Conservation (phyloP, 345 rosid genomes). For the Isatis tinctoria region DNA sequence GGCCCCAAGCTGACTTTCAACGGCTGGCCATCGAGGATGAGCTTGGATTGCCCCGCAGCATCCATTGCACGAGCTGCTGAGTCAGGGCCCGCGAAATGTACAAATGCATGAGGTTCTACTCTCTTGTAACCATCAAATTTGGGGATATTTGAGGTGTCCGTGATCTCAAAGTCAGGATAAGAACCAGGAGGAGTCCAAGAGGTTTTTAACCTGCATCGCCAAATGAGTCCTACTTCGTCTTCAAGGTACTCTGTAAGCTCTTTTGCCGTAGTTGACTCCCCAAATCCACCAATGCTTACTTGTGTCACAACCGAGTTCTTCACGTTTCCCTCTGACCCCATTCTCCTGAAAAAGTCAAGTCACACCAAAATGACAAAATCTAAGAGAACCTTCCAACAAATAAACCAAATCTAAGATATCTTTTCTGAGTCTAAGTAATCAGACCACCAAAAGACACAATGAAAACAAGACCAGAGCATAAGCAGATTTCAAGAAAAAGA, state of each 20-base stretch:
- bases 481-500: not conserved
- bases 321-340: slow-evolving; percentile 38
- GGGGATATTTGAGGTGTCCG: slow-evolving; percentile 25
- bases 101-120: slow-evolving; percentile 86
- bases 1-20: slow-evolving; percentile 77
- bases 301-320: slow-evolving; percentile 61
- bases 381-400: not conserved
- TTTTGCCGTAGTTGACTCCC: slow-evolving; percentile 44
- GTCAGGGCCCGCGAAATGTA: slow-evolving; percentile 62
- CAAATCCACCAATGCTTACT: slow-evolving; percentile 77
- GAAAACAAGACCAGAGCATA: not conserved
- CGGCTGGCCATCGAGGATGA: slow-evolving; percentile 38
- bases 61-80: slow-evolving; percentile 45
- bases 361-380: not conserved
- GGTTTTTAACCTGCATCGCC: slow-evolving; percentile 78
- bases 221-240: slow-evolving; percentile 50
- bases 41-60: slow-evolving; percentile 45
- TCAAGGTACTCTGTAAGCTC: slow-evolving; percentile 60
- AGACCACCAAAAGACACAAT: not conserved
- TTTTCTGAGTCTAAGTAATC: not conserved
- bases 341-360: slow-evolving; percentile 3
- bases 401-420: not conserved
- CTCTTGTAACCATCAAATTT: slow-evolving; percentile 39
- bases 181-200: slow-evolving; percentile 89
- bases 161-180: slow-evolving; percentile 56